Evolutionary conservation across 2,329 filamentous ascomycete species (phyloP), one percentile per base, ranked within the genome.

Genomic region (Trichoderma simmonsii): DNA sequence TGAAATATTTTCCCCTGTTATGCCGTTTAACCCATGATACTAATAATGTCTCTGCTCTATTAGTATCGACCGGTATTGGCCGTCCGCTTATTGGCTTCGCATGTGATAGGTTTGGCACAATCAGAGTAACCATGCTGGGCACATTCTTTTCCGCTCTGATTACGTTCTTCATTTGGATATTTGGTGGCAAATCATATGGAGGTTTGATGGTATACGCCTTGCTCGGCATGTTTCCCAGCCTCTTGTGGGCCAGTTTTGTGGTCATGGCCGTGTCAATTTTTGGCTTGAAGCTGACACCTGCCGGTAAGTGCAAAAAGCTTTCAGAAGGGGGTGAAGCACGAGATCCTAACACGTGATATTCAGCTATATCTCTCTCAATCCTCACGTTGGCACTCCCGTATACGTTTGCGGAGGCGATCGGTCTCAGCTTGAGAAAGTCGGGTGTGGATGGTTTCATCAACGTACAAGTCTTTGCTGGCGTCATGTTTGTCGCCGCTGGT

Each of bases 331-430:
- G 3, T 12, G n/a, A 7, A 14, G n/a, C 11, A 43, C 1, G 30
- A 12, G 30, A n/a, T 15, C 6, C 39, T 61, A 34, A 70, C 15
- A 26, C 4, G 36, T 2, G 8, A 28, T 54, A 28, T 8, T 3
- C 1, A 70, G 67, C 43, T 14, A 62, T 70, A n/a, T 70, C 67
- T 26, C 67, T 70, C 28, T 70, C 67, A 4, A 43, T 61, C 3
- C 8, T 70, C 14, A 70, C 67, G 6, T 24, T 70, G 8, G 39
- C 67, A 9, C 21, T 70, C 30, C 67, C 67, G 1, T 70, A 70
- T 21, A 70, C 67, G 11, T 70, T 70, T 70, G 67, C 67, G 1
- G 67, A 70, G n/a, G 57, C 67, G 9, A 70, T 70, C 14, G 67
- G 57, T 0, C 67, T 70, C 1, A 70, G 57, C 67, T 32, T 70